phyloP scores from a whole-genome alignment of 2,329 filamentous ascomycete species.

The Colletotrichum spaethianum region DNA sequence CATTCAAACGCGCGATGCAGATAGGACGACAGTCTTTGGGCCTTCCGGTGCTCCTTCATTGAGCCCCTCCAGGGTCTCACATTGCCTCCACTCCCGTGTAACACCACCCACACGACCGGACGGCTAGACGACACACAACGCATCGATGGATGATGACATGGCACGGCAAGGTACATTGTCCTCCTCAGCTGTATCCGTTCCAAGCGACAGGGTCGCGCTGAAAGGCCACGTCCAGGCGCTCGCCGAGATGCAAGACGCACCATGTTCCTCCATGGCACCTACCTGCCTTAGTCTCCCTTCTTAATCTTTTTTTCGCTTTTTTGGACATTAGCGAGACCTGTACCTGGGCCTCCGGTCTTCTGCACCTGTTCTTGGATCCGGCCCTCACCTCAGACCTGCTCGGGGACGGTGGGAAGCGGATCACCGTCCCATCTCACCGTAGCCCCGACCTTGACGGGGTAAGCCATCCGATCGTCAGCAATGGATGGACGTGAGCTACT shows the following conservation, averaged over 20 bases:
- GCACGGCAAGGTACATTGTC: constrained; percentile 25
- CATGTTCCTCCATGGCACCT: constrained; percentile 4
- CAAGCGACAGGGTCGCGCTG: constrained; percentile 16
- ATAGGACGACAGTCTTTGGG: background rate
- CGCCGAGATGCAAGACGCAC: background rate
- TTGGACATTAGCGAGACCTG: background rate
- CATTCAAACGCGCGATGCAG: background rate
- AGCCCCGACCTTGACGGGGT: constrained; percentile 22
- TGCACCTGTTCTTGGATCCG: constrained; percentile 31
- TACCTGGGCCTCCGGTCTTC: constrained; percentile 14
- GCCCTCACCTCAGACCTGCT: constrained; percentile 31
- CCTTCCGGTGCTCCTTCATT: background rate
- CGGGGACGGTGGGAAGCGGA: constrained; percentile 11
- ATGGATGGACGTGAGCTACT: constrained; percentile 4
- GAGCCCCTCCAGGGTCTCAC: background rate
- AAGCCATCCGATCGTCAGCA: constrained; percentile 4
- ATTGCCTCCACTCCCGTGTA: constrained; percentile 13
- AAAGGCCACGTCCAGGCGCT: background rate
- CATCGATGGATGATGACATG: constrained; percentile 21
- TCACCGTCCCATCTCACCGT: constrained; percentile 21
- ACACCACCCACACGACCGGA: constrained; percentile 18
- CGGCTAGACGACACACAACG: constrained; percentile 12
- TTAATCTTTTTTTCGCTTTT: background rate
- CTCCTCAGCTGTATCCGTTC: constrained; percentile 1
- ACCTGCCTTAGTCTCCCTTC: constrained; percentile 9